Base-by-base conservation (phyloP, 225 moss, liverwort and hornwort species). In the Neckera pumila region DNA sequence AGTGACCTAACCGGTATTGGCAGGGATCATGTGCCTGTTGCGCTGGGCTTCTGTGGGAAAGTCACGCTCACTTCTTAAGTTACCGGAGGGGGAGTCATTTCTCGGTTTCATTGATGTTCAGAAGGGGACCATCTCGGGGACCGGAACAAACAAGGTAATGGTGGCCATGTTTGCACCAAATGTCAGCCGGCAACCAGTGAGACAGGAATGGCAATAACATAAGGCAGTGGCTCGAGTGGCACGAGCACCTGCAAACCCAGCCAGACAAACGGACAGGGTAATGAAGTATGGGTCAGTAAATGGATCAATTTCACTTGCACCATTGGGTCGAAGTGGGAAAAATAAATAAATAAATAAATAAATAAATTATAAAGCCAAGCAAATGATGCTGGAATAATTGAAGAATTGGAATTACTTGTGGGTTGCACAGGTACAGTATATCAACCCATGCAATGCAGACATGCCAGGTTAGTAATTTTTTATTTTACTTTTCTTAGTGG, bases 41-140 rank as follows among this genome's bases (percentile, higher is more conserved):
- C 0, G 17, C 30, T 15, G 1, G 3, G 28, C 43, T 31, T 74
- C 27, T 33, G 18, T 3, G 12, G 0, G 0, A 31, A 74, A 31
- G 74, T 47, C 71, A 14, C 18, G 1, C 73, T 73, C 45, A 17
- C 45, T 27, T 36, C 45, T 27, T 36, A 65, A 65, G 18, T 33
- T 36, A 36, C 20, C 2, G 1, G 11, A 47, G 0, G 49, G 8
- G 23, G 57, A 38, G 38, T 57, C 17, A 15, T 11, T 30, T 53
- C 78, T 61, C 33, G 12, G 18, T 76, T 76, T 57, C 6, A 4
- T 54, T 56, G n/a, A 84, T 80, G 57, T 81, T 26, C 38, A 19
- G 1, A 28, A 43, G 10, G n/a, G 20, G 62, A 54, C 54, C 18
- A 54, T 54, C 51, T 51, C 16, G 56, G 56, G 56, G 56, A 45